phyloP scores from a whole-genome alignment of 148 eudicot genomes.

The Dianthus caryophyllus region DNA sequence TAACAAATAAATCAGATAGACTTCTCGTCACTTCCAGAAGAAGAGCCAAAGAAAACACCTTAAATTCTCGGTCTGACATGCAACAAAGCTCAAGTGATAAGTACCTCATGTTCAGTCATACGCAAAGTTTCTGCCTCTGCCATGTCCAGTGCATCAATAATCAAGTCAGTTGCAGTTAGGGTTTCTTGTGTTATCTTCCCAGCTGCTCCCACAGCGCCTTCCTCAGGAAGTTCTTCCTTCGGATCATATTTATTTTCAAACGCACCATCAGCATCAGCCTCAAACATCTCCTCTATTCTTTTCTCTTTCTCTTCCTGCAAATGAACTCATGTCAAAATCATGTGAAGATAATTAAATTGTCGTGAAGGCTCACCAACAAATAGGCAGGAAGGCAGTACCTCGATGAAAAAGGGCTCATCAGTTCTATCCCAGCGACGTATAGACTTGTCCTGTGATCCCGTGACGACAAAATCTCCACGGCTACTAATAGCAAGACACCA shows the following conservation, averaged over 20 bases:
- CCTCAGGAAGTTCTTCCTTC: slow-evolving; percentile 87
- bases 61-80: too few species aligned
- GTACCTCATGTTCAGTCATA: slow-evolving; percentile 79
- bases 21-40: too few species aligned
- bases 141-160: too few species aligned
- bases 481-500: slow-evolving; percentile 87
- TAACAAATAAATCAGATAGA: too few species aligned
- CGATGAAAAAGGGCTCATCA: too few species aligned
- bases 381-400: slow-evolving; percentile 28
- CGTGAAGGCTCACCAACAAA: too few species aligned
- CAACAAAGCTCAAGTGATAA: neutral
- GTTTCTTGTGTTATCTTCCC: slow-evolving; percentile 93
- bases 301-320: too few species aligned
- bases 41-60: slow-evolving; percentile 8
- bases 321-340: slow-evolving; percentile 29
- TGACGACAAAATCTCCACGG: slow-evolving; percentile 94
- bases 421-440: slow-evolving; percentile 95
- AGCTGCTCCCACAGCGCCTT: slow-evolving; percentile 87
- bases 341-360: neutral
- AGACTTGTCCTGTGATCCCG: slow-evolving; percentile 96
- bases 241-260: slow-evolving; percentile 55
- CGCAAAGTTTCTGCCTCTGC: slow-evolving; percentile 84
- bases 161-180: slow-evolving; percentile 77
- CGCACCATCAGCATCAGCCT: slow-evolving; percentile 67
- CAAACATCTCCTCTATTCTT: too few species aligned